Conservation (phyloP, 2,329 filamentous ascomycete species). For the Trichoderma sp. region DNA sequence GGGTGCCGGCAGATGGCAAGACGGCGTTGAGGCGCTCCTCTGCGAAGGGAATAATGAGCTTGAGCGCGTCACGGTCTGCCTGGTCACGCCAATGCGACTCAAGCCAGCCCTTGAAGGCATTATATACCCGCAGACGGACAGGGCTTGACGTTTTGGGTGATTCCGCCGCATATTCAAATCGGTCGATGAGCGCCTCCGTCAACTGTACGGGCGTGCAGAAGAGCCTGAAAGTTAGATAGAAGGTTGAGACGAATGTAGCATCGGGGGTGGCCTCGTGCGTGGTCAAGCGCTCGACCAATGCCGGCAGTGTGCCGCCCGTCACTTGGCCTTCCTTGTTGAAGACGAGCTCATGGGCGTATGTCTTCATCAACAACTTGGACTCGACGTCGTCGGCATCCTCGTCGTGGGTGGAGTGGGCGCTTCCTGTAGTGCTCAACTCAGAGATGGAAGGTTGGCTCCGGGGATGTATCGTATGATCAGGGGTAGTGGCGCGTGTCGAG, state of each 20-base stretch:
- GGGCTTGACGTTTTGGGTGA: slow-evolving; percentile 73
- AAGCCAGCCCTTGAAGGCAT: slow-evolving; percentile 95
- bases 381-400: slow-evolving; percentile 82
- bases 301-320: slow-evolving; percentile 86
- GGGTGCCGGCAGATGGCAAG: slow-evolving; percentile 75
- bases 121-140: slow-evolving; percentile 89
- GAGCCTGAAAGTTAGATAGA: slow-evolving; percentile 93
- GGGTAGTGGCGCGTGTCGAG: slow-evolving; percentile 86
- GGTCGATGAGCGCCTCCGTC: slow-evolving; percentile 79
- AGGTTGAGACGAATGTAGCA: slow-evolving; percentile 86
- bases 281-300: slow-evolving; percentile 91
- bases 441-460: slow-evolving; percentile 64
- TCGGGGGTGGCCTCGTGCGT: slow-evolving; percentile 92
- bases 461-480: slow-evolving; percentile 62
- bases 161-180: slow-evolving; percentile 89
- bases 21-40: slow-evolving; percentile 67
- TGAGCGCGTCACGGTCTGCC: slow-evolving; percentile 74
- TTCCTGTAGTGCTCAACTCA: slow-evolving; percentile 68
- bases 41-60: slow-evolving; percentile 78
- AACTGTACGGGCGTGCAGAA: slow-evolving; percentile 83
- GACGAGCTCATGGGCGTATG: slow-evolving; percentile 86
- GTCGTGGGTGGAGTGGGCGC: slow-evolving; percentile 63
- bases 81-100: slow-evolving; percentile 92
- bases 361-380: slow-evolving; percentile 83
- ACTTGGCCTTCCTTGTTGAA: slow-evolving; percentile 94